These are phyloP conservation scores for Eudorina sp. DNA, from an alignment of 139 green algal species.

Conservation along the genomic window DNA sequence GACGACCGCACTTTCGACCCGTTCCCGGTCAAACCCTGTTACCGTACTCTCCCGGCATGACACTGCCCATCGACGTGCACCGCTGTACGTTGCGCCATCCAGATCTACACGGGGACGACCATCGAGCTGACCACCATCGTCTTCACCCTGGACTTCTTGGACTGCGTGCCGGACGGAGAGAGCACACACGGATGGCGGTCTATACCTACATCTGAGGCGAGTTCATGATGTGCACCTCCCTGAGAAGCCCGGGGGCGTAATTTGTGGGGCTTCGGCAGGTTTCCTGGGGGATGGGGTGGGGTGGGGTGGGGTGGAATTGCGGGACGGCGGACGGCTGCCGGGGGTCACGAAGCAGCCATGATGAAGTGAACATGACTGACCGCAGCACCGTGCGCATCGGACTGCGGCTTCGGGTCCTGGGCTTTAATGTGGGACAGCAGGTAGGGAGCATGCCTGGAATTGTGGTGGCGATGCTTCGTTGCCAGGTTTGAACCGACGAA, in stretches of 20 bases:
- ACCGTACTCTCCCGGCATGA: not conserved
- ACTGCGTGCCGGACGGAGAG: too few species aligned
- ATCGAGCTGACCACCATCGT: slow-evolving; percentile 1
- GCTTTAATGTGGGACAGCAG: not conserved
- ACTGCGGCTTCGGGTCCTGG: not conserved
- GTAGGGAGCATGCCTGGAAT: too few species aligned
- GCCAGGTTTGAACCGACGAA: too few species aligned
- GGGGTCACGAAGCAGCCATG: not conserved
- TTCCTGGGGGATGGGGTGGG: too few species aligned
- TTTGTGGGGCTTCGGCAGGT: not conserved
- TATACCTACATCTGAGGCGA: not conserved
- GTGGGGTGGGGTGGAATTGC: not conserved
- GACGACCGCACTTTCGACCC: too few species aligned
- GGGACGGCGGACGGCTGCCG: too few species aligned
- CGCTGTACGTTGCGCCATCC: not conserved
- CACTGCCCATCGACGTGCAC: not conserved
- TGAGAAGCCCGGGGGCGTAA: not conserved
- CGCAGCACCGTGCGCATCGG: not conserved
- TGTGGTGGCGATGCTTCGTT: too few species aligned
- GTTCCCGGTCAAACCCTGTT: not conserved
- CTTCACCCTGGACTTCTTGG: slow-evolving; percentile 23
- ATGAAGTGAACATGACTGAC: not conserved
- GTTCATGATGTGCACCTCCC: not conserved
- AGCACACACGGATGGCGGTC: not conserved
- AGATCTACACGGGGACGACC: slow-evolving; percentile 11